phyloP scores from a whole-genome alignment of 305 asterid genomes.

The Fraxinus greggii region DNA sequence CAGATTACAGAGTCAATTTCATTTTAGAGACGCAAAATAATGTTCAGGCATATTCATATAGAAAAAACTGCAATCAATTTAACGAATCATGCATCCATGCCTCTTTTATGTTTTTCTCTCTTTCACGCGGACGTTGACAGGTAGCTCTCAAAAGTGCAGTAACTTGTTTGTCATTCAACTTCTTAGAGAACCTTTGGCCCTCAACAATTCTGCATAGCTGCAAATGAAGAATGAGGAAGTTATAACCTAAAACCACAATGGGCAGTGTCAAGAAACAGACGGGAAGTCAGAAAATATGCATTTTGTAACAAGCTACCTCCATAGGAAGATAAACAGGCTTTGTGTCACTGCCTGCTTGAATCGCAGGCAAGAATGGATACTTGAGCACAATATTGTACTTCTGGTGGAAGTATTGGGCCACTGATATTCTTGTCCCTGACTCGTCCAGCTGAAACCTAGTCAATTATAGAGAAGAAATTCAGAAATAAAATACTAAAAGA shows the following conservation, averaged over 20 bases:
- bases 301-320: constrained; percentile 48
- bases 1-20: background rate
- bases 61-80: constrained; percentile 1
- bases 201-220: constrained; percentile 54
- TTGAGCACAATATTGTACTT: constrained; percentile 37
- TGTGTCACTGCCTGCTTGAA: constrained; percentile 62
- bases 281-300: constrained; percentile 1
- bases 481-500: background rate
- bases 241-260: background rate
- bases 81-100: constrained; percentile 27
- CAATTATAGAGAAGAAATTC: background rate
- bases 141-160: constrained; percentile 59
- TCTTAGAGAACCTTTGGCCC: constrained; percentile 64
- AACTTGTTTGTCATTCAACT: constrained; percentile 66
- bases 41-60: background rate
- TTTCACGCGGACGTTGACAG: constrained; percentile 55
- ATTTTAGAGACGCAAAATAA: background rate
- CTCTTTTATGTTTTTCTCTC: constrained; percentile 35
- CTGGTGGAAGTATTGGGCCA: constrained; percentile 50
- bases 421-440: constrained; percentile 37
- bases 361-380: constrained; percentile 53
- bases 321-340: constrained; percentile 68
- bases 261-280: background rate
- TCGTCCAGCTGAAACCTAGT: constrained; percentile 60
- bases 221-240: background rate